These are phyloP conservation scores for Hygrophoropsis aurantiaca DNA, from an alignment of 768 basidiomycete genomes.

Conservation along the genomic window DNA sequence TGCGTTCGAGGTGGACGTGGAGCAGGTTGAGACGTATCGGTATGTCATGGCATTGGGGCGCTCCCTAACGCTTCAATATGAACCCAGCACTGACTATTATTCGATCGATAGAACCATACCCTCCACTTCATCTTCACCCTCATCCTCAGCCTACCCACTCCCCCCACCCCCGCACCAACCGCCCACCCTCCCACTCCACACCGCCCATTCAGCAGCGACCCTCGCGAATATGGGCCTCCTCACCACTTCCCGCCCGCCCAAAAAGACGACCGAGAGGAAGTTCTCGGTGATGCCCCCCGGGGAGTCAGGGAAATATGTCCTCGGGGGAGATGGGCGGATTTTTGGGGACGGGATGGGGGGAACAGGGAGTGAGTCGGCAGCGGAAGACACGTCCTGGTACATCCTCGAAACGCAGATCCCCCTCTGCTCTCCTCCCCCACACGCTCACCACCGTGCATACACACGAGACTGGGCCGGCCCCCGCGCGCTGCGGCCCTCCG, in stretches of 20 bases:
- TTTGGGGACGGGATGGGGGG: slow-evolving; percentile 40
- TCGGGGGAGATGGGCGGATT: slow-evolving; percentile 50
- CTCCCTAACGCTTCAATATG: background rate
- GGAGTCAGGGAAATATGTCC: slow-evolving; percentile 46
- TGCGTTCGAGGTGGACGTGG: slow-evolving; percentile 54
- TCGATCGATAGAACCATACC: background rate
- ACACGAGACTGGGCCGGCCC: slow-evolving; percentile 28
- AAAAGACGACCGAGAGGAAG: slow-evolving; percentile 28
- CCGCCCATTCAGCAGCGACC: slow-evolving; percentile 47
- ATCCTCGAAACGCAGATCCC: slow-evolving; percentile 19
- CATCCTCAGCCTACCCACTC: no score
- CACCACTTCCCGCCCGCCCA: slow-evolving; percentile 11
- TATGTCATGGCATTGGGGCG: no score
- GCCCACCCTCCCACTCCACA: slow-evolving; percentile 55
- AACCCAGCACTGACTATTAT: background rate
- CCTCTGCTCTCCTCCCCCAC: no score
- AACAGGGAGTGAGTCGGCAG: slow-evolving; percentile 10
- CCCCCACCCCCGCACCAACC: slow-evolving; percentile 61
- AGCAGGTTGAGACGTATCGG: slow-evolving; percentile 70
- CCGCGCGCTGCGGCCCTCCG: slow-evolving; percentile 40
- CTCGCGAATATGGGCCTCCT: slow-evolving; percentile 49
- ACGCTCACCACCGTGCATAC: no score
- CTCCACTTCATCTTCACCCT: background rate
- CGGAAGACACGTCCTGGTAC: slow-evolving; percentile 30
- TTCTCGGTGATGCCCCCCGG: slow-evolving; percentile 50